phyloP scores from a whole-genome alignment of 495 filamentous ascomycete genomes.

The Achaetomiella virescens region DNA sequence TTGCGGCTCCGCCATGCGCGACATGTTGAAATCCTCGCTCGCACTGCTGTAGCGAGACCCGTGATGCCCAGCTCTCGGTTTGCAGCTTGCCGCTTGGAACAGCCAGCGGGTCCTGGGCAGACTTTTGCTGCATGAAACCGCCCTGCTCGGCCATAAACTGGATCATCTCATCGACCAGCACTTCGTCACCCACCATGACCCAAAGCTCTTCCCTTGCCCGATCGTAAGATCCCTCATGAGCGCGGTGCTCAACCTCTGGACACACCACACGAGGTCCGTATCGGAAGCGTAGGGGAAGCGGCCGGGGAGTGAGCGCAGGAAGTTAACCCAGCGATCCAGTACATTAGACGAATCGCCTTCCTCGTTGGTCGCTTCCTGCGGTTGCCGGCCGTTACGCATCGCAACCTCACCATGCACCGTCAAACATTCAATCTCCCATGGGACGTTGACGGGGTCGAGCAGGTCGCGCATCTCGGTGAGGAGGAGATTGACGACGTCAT shows the following conservation, averaged over 20 bases:
- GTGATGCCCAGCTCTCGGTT: slow-evolving; percentile 26
- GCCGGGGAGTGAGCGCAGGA: slow-evolving; percentile 65
- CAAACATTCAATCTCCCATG: slow-evolving; percentile 49
- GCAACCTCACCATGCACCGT: slow-evolving; percentile 50
- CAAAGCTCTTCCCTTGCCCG: slow-evolving; percentile 75
- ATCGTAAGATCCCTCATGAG: slow-evolving; percentile 77
- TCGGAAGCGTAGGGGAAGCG: slow-evolving; percentile 67
- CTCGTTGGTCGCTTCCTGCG: slow-evolving; percentile 10
- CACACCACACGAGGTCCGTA: slow-evolving; percentile 60
- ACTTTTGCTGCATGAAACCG: slow-evolving; percentile 66
- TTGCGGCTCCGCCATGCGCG: slow-evolving; percentile 32
- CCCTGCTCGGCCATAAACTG: slow-evolving; percentile 87
- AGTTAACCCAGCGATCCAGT: slow-evolving; percentile 78
- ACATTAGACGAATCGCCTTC: slow-evolving; percentile 50
- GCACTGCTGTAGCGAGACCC: slow-evolving; percentile 40
- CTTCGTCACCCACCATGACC: slow-evolving; percentile 97
- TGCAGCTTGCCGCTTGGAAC: slow-evolving; percentile 26
- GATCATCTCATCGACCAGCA: slow-evolving; percentile 96
- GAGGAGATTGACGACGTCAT: slow-evolving; percentile 62
- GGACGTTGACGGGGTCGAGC: slow-evolving; percentile 55
- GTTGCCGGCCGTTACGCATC: slow-evolving; percentile 35
- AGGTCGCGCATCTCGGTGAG: slow-evolving; percentile 67
- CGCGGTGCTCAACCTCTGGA: slow-evolving; percentile 61
- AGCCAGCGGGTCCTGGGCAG: slow-evolving; percentile 12
- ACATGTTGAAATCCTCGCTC: slow-evolving; percentile 37